These are phyloP conservation scores for Prinsepia uniflora DNA, from an alignment of 306 rosid species.

Conservation along the genomic window DNA sequence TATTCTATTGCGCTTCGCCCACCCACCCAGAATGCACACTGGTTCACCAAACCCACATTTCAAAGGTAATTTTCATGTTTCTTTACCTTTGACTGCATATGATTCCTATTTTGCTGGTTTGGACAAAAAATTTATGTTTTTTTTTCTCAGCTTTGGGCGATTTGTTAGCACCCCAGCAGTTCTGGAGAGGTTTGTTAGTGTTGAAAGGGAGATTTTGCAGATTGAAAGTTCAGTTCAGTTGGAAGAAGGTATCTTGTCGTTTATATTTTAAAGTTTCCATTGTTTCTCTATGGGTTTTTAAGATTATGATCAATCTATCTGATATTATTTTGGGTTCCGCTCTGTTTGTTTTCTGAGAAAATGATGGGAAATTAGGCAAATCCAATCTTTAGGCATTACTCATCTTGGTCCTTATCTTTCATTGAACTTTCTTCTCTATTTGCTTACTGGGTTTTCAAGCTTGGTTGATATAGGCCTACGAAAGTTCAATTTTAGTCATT, in stretches of 20 bases:
- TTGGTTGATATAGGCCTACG: background rate
- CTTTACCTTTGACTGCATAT: background rate
- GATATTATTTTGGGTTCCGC: background rate
- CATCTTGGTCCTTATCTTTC: background rate
- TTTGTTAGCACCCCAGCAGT: conserved; percentile 67
- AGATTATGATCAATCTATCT: background rate
- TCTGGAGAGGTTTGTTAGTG: conserved; percentile 61
- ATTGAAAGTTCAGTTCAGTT: conserved; percentile 48
- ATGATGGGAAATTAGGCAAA: background rate
- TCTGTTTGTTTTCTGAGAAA: background rate
- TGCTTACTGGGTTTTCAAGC: background rate
- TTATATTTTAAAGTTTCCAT: background rate
- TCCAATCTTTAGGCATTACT: background rate
- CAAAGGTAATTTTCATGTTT: conserved; percentile 40
- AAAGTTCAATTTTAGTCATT: background rate
- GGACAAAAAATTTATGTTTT: background rate
- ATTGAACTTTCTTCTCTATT: background rate
- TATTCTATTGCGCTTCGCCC: conserved; percentile 63
- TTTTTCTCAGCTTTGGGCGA: conserved; percentile 50
- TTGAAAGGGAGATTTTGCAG: conserved; percentile 62
- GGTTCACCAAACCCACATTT: conserved; percentile 62
- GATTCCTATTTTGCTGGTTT: background rate
- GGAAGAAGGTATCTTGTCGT: conserved; percentile 26
- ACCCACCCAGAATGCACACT: conserved; percentile 31
- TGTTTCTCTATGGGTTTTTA: background rate